Base-by-base conservation (phyloP, 257 asterid species). In the Vinca minor region DNA sequence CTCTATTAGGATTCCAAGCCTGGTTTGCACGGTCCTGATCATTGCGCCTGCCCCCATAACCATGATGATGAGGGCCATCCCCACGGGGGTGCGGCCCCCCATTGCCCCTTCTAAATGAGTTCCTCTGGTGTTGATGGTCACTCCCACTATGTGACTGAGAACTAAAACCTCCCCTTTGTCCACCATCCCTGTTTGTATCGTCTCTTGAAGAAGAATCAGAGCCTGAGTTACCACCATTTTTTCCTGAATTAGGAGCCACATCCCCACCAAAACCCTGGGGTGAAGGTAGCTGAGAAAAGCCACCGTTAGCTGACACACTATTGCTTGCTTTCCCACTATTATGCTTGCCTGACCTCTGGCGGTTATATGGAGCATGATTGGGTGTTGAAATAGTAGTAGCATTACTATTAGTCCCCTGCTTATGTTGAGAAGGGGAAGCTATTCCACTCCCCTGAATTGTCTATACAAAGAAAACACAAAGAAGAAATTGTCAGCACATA, bases 11-110 rank as follows among this genome's bases (percentile, higher is more conserved):
- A 62, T 67, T 76, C 84, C 83, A 78, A 21, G 81, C 86, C 58
- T 76, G 83, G 69, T 71, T 76, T 21, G 78, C 80, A 41, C 84
- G 83, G 25, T 81, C 89, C 66, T 78, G 96, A 68, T 89, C 94
- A 63, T 89, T 87, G 25, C 95, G 91, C 60, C 87, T 72, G 29
- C 85, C 82, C 21, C 82, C 86, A 72, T 77, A 76, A 44, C 68
- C 76, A 58, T 76, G 80, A 63, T 79, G 75, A 55, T 78, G 67
- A 35, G 85, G 68, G 32, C 84, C 89, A 71, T 87, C 90, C 1
- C 87, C 94, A 66, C 82, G 86, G 60, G 72, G 64, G 20, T 76
- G 76, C 21, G 87, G 80, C 32, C 88, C 88, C 42, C 83, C 77
- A 63, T 55, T 78, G 57, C 83, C 82, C 80, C 91, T 83, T 64